phyloP scores from a whole-genome alignment of 2,329 filamentous ascomycete genomes.

The Ceratocystis destructans region DNA sequence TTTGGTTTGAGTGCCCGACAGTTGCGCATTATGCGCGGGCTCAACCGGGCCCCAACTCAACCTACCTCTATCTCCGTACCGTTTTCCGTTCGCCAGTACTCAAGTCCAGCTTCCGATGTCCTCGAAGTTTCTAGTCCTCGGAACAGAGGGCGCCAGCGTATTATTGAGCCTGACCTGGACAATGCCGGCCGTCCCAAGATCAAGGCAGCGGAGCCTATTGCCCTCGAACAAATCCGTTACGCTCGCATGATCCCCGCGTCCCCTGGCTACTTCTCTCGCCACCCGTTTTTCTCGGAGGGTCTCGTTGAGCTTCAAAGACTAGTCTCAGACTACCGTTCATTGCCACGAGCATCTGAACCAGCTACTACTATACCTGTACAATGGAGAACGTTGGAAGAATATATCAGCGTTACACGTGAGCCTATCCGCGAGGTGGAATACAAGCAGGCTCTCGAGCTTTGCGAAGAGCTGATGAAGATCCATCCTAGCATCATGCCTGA shows the following conservation, averaged over 20 bases:
- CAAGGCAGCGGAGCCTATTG: constrained; percentile 18
- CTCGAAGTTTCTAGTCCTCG: neutral
- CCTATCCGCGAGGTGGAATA: constrained; percentile 64
- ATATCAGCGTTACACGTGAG: constrained; percentile 58
- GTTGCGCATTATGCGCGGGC: constrained; percentile 27
- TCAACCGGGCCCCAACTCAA: constrained; percentile 23
- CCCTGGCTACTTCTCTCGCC: constrained; percentile 87
- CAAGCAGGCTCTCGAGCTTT: constrained; percentile 57
- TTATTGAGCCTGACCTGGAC: constrained; percentile 18
- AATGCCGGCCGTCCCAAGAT: constrained; percentile 18
- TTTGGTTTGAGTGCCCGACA: constrained; percentile 24
- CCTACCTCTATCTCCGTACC: constrained; percentile 14
- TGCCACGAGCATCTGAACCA: constrained; percentile 38
- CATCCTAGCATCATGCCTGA: constrained; percentile 38
- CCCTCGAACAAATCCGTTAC: constrained; percentile 27
- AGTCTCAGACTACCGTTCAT: constrained; percentile 53
- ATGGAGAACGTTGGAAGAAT: constrained; percentile 69
- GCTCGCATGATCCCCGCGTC: constrained; percentile 71
- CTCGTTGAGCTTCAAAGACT: constrained; percentile 61
- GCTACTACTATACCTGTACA: constrained; percentile 44
- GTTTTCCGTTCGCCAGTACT: constrained; percentile 7
- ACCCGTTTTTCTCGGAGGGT: constrained; percentile 74
- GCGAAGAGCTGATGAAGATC: constrained; percentile 73
- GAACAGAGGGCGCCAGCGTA: constrained; percentile 14
- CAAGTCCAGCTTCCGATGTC: constrained; percentile 8